A percentile compares a stretch with the other conserved stretches of the same genome.
Evolutionary conservation across 139 green algal species (phyloP).

Genomic region (Micractinium conductrix): DNA sequence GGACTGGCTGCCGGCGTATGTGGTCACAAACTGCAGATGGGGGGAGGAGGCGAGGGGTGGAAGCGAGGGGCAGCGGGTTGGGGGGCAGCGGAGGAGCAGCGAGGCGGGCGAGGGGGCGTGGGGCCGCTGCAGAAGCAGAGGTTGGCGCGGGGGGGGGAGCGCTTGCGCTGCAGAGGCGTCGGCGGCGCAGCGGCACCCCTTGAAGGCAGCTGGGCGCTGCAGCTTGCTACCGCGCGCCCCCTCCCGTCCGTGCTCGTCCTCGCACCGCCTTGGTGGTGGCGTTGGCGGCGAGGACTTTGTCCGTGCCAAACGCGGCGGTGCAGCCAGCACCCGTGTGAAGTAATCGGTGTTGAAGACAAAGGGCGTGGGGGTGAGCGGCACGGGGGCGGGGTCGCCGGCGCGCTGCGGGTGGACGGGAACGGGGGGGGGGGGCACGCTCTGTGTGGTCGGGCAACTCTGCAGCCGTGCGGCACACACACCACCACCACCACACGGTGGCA

Average conservation of each 20-base stretch:
- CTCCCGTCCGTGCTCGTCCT: no score
- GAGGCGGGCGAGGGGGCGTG: no score
- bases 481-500: no score
- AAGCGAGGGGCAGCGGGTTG: background rate
- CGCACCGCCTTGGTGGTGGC: background rate
- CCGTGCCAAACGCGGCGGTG: background rate
- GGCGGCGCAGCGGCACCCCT: no score
- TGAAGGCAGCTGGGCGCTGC: no score
- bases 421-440: no score
- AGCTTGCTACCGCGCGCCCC: no score
- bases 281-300: background rate
- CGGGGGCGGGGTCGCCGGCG: no score
- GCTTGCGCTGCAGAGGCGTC: no score
- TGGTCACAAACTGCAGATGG: background rate
- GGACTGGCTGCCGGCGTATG: background rate
- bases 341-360: constrained; percentile 1
- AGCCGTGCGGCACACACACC: no score
- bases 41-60: background rate
- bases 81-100: background rate
- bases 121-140: no score
- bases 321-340: background rate
- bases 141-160: no score
- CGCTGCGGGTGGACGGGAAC: background rate
- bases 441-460: background rate
- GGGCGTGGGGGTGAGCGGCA: background rate